Conservation (phyloP, 768 basidiomycete genomes). For the Mycena latifolia region DNA sequence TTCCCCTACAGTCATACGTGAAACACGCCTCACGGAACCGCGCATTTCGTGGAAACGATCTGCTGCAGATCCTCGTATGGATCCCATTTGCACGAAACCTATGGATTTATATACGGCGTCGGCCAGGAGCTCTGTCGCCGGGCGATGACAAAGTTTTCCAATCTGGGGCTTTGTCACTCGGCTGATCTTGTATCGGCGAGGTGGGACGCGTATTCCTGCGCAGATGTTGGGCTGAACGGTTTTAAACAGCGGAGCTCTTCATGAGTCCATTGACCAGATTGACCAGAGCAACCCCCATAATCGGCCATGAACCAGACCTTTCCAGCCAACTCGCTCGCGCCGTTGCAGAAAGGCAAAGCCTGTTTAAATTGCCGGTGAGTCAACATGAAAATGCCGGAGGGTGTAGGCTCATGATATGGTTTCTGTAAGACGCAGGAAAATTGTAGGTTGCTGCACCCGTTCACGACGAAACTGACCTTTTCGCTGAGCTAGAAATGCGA, state of each 20-base stretch:
- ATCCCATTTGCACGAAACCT: background rate
- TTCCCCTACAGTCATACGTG: too few relatives aligned
- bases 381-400: background rate
- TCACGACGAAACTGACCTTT: background rate
- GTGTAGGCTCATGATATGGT: background rate
- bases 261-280: background rate
- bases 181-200: background rate
- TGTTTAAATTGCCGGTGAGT: conserved; percentile 31
- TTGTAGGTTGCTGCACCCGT: conserved; percentile 8
- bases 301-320: conserved; percentile 1
- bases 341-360: conserved; percentile 27
- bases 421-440: conserved; percentile 27
- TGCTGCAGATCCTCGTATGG: background rate
- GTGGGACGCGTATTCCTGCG: background rate
- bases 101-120: background rate
- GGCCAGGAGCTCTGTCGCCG: background rate
- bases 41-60: background rate
- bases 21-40: background rate
- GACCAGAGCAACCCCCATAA: background rate
- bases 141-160: background rate
- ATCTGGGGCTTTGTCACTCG: background rate
- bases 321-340: background rate
- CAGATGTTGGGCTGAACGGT: background rate
- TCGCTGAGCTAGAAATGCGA: conserved; percentile 30
- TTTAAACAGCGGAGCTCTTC: background rate